Base-by-base conservation (phyloP, 345 rosid species). In the Melastoma malabathricum region DNA sequence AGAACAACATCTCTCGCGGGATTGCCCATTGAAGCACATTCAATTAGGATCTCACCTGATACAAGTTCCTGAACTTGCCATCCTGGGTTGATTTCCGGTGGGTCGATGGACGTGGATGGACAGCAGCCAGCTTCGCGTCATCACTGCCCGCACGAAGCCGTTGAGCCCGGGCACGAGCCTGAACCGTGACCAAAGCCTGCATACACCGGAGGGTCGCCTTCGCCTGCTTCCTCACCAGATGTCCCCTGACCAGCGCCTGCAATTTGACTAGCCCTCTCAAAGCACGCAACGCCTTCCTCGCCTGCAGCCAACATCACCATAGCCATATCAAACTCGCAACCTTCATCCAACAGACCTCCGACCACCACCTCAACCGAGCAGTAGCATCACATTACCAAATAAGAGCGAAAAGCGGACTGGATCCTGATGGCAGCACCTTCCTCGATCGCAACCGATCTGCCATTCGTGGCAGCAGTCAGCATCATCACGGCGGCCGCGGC, bases 231-330 rank as follows among this genome's bases (percentile, higher is more conserved):
- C 96, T 78, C 51, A 87, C 96, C 52, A 87, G 71, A 66, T 84
- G 87, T 49, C 96, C 96, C 59, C 98, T 84, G 29, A 87, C 77
- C 52, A 90, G 46, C 44, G 96, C 95, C 69, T 90, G 89, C 71
- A 90, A 47, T 77, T 90, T 90, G 62, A 90, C 96, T 15, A 90
- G 59, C 13, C 98, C 98, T 68, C 54, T 84, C 64, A 92, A 65
- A 0, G 98, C 98, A 58, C 79, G 56, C 58, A 92, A 59, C 15
- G 98, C 98, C 69, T 82, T 86, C 46, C 87, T 82, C 38, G 98
- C 98, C 98, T 90, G 73, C 29, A 47, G 50, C 13, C 43, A 25
- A 59, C 38, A 14, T 22, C n/a, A 10, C 10, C 17, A 31, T 16
- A 51, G 16, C 25, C 25, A 18, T 9, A 34, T 51, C 41, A 15